Evolutionary conservation across 2,329 filamentous ascomycete species (phyloP).

Genomic region (Colletotrichum lindemuthianum): DNA sequence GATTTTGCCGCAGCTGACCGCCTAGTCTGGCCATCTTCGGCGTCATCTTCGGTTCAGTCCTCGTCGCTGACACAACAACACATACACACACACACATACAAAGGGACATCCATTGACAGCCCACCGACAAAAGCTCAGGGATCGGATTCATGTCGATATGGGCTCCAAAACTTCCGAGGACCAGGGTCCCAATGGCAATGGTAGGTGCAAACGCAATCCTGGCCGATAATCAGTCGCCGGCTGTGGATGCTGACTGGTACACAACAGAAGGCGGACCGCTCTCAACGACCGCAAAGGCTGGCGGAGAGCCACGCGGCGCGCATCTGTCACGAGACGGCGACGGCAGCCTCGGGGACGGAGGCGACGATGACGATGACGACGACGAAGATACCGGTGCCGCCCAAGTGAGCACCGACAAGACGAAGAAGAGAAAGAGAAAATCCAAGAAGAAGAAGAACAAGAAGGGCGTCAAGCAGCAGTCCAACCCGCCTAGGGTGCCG

Average conservation of each 20-base stretch:
- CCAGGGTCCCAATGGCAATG: neutral
- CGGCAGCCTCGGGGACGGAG: neutral
- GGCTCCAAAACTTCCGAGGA: neutral
- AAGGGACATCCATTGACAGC: too few relatives aligned
- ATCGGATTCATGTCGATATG: neutral
- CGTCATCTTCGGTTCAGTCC: too few relatives aligned
- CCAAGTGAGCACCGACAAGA: neutral
- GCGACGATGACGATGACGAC: neutral
- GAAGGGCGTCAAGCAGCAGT: constrained; percentile 41
- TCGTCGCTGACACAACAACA: too few relatives aligned
- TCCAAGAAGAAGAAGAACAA: constrained; percentile 37
- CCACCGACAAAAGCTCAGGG: too few relatives aligned
- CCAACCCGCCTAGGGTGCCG: constrained; percentile 46
- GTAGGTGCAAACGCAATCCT: neutral
- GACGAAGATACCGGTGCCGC: neutral
- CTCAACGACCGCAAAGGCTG: neutral
- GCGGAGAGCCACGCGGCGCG: neutral
- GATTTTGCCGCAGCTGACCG: too few relatives aligned
- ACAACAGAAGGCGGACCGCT: neutral
- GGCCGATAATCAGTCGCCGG: neutral
- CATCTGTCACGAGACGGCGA: neutral
- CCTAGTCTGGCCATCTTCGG: too few relatives aligned
- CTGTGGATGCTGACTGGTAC: neutral
- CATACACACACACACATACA: too few relatives aligned
- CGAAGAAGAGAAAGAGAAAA: constrained; percentile 27